phyloP scores from a whole-genome alignment of 805 yeast species.

The Jamesozyma rosinii region DNA sequence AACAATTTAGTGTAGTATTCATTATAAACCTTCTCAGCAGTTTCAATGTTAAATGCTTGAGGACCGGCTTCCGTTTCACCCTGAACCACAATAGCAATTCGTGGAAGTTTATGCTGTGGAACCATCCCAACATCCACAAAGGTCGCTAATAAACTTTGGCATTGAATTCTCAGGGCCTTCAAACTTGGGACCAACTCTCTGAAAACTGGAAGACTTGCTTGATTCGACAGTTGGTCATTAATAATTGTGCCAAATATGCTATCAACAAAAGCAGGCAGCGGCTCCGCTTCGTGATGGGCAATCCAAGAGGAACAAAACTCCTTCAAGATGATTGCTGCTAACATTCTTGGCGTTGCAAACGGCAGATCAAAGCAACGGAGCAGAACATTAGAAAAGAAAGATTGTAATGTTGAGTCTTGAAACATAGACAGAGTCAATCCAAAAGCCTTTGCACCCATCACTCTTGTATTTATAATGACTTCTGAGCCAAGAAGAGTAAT shows the following conservation, averaged over 20 bases:
- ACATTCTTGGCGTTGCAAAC: slow-evolving; percentile 73
- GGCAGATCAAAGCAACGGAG: slow-evolving; percentile 43
- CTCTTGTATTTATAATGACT: slow-evolving; percentile 62
- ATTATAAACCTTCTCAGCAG: slow-evolving; percentile 60
- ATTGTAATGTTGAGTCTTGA: slow-evolving; percentile 32
- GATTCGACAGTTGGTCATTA: slow-evolving; percentile 26
- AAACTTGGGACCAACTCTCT: slow-evolving; percentile 82
- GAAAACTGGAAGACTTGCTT: slow-evolving; percentile 40
- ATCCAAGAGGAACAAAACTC: slow-evolving; percentile 44
- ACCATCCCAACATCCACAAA: slow-evolving; percentile 72
- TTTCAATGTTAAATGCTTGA: slow-evolving; percentile 74
- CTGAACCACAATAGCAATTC: slow-evolving; percentile 78
- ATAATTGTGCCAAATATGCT: slow-evolving; percentile 32
- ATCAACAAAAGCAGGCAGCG: slow-evolving; percentile 25
- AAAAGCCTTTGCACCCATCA: slow-evolving; percentile 64
- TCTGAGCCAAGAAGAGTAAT: slow-evolving; percentile 74
- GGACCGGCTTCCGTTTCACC: slow-evolving; percentile 94
- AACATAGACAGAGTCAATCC: slow-evolving; percentile 56
- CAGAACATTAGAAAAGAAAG: slow-evolving; percentile 33
- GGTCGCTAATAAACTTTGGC: slow-evolving; percentile 70
- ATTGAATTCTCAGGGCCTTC: slow-evolving; percentile 76
- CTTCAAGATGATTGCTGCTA: slow-evolving; percentile 59
- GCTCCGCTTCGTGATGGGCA: slow-evolving; percentile 5
- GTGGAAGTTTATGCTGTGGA: slow-evolving; percentile 63
- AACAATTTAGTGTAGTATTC: slow-evolving; percentile 60